Evolutionary conservation across 805 yeast species (phyloP), one percentile per base, ranked within the genome.

Genomic region (Zygosaccharomyces bisporus): DNA sequence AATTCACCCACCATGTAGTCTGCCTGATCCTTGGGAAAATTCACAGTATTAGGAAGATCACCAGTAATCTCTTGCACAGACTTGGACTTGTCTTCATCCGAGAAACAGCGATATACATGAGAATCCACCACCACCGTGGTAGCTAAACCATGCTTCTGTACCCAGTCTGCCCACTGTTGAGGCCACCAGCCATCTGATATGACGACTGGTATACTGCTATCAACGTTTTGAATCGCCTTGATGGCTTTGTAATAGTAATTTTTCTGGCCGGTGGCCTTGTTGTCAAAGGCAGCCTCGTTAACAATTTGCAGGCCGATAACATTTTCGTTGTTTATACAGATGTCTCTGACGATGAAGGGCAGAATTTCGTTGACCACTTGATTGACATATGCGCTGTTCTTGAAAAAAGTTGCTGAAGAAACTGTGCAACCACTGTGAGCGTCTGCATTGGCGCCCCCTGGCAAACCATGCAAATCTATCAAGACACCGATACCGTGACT

Each of bases 141-240:
- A 12, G 67, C 56, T 9, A 66, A 58, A 3, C 63, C 63, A 4
- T 65, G 64, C 2, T 64, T 56, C 12, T 59, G 49, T 6, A 87
- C 63, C 81, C 84, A 86, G 48, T 79, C 69, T 18, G 74, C 81
- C 86, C 89, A 86, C 58, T 79, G 86, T 51, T 76, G 76, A 4
- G 93, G 76, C 81, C 88, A 83, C 98, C 98, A 93, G 3, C 95
- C 95, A 61, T 91, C 98, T 1, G 96, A 86, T 27, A 91, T 84
- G 13, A 85, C 68, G 4, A 91, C 70, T 0, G 96, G 96, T 25
- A 88, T 64, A 2, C 64, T 64, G 1, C 62, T 38, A 57, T 86
- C 83, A 12, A 71, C 68, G 16, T 64, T 60, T 23, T 91, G 71
- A 34, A 91, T 81, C 32, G 74, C 72, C 25, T 71, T 69, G 29